Conservation (phyloP, 2,329 filamentous ascomycete genomes). For the Hansfordia pulvinata region DNA sequence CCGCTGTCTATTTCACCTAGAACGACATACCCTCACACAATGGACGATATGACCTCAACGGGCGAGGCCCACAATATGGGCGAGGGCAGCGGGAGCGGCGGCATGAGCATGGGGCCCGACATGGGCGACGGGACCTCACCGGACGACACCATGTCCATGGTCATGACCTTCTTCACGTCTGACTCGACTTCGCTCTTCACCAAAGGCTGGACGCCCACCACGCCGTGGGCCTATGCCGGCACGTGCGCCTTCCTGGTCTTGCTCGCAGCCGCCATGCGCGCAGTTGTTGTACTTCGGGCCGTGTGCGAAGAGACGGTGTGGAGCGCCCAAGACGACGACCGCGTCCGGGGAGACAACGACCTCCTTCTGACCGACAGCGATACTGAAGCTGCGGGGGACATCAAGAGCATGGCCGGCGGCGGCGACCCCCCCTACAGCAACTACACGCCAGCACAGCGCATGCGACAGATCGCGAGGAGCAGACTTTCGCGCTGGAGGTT, state of each 20-base stretch:
- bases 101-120: constrained; percentile 1
- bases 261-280: constrained; percentile 44
- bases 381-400: no score
- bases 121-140: not conserved
- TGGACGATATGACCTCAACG: no score
- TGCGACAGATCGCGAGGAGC: constrained; percentile 41
- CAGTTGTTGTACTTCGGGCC: constrained; percentile 45
- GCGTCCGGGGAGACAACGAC: no score
- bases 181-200: constrained; percentile 50
- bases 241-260: constrained; percentile 60
- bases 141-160: constrained; percentile 2
- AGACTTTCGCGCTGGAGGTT: constrained; percentile 46
- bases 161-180: constrained; percentile 33
- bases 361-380: no score
- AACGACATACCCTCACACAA: no score
- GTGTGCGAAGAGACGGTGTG: constrained; percentile 34
- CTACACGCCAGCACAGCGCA: constrained; percentile 37
- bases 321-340: constrained; percentile 18
- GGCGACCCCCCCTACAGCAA: constrained; percentile 1
- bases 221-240: constrained; percentile 46
- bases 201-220: constrained; percentile 44
- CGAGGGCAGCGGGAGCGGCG: not conserved
- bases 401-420: not conserved
- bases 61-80: no score
- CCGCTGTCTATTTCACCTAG: no score